Conservation (phyloP, 148 eudicot genomes). For the Rhododendron mucronatum region DNA sequence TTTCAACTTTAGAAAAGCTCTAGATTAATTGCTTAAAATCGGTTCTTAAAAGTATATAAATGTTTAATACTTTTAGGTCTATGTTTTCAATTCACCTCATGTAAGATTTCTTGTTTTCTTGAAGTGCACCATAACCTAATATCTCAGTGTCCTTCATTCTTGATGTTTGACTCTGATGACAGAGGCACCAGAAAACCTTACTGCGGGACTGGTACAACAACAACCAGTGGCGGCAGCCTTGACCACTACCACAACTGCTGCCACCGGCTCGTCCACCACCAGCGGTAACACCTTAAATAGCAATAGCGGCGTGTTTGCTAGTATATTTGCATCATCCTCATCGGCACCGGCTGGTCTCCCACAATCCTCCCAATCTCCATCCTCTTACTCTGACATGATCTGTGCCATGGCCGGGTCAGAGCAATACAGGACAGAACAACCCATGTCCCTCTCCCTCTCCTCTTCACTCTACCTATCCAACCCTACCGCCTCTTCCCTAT, state of each 20-base stretch:
- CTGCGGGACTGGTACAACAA: conserved; percentile 11
- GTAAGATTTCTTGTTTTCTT: neutral
- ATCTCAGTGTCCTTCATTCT: neutral
- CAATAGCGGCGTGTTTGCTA: conserved; percentile 24
- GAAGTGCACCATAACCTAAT: neutral
- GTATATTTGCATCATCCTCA: conserved; percentile 30
- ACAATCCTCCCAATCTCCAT: conserved; percentile 28
- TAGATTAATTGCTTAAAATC: neutral
- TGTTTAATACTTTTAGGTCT: neutral
- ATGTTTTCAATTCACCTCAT: neutral
- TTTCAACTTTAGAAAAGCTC: no score
- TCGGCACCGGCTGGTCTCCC: conserved; percentile 22
- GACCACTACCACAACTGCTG: conserved; percentile 15
- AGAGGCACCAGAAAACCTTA: conserved; percentile 47
- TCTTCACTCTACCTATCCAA: conserved; percentile 40
- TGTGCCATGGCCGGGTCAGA: conserved; percentile 28
- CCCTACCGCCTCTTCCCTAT: conserved; percentile 21
- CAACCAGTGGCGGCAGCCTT: conserved; percentile 10
- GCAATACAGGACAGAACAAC: conserved; percentile 21
- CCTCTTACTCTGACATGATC: conserved; percentile 30
- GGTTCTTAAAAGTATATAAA: no score
- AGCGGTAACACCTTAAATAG: conserved; percentile 9
- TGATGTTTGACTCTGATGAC: conserved; percentile 3
- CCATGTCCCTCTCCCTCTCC: conserved; percentile 59
- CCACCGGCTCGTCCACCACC: conserved; percentile 24